Conservation (phyloP, 2,329 filamentous ascomycete species). For the Pestalotiopsis sp. region DNA sequence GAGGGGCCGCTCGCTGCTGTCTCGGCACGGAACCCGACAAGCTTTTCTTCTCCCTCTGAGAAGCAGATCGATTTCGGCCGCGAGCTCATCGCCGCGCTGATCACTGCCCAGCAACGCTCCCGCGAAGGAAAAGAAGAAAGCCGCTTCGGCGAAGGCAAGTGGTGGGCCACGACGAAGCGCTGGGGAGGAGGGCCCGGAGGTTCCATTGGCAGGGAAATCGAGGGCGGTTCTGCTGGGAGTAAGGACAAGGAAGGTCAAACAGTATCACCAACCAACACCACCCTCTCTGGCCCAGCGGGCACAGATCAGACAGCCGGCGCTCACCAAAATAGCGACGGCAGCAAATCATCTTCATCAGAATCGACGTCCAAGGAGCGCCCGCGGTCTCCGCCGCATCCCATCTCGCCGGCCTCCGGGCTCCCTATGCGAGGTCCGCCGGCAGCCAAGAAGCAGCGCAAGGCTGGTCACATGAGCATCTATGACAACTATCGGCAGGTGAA, state of each 20-base stretch:
- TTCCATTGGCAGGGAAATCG: slow-evolving; percentile 61
- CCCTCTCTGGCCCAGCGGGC: background rate
- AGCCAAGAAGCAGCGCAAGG: slow-evolving; percentile 53
- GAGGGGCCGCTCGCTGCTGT: slow-evolving; percentile 64
- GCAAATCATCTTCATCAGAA: background rate
- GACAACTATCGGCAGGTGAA: slow-evolving; percentile 65
- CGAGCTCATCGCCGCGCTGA: slow-evolving; percentile 59
- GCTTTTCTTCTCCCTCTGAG: slow-evolving; percentile 52
- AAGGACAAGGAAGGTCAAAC: slow-evolving; percentile 36
- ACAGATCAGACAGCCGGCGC: background rate
- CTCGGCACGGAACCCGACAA: slow-evolving; percentile 55
- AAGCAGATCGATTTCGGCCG: slow-evolving; percentile 62
- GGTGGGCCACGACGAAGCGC: slow-evolving; percentile 61
- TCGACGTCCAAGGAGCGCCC: background rate
- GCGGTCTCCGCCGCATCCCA: slow-evolving; percentile 10
- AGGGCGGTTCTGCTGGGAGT: slow-evolving; percentile 46
- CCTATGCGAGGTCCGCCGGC: slow-evolving; percentile 28
- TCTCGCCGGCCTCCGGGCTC: slow-evolving; percentile 12
- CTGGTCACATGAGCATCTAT: slow-evolving; percentile 50
- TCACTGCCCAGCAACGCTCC: slow-evolving; percentile 64
- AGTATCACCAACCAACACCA: background rate
- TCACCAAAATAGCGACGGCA: background rate
- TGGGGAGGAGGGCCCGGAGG: slow-evolving; percentile 66
- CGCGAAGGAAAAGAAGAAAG: slow-evolving; percentile 58
- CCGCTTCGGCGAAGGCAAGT: slow-evolving; percentile 57